Evolutionary conservation across 2,329 filamentous ascomycete species (phyloP), one percentile per base, ranked within the genome.

Genomic region (Kalmusia sp.): DNA sequence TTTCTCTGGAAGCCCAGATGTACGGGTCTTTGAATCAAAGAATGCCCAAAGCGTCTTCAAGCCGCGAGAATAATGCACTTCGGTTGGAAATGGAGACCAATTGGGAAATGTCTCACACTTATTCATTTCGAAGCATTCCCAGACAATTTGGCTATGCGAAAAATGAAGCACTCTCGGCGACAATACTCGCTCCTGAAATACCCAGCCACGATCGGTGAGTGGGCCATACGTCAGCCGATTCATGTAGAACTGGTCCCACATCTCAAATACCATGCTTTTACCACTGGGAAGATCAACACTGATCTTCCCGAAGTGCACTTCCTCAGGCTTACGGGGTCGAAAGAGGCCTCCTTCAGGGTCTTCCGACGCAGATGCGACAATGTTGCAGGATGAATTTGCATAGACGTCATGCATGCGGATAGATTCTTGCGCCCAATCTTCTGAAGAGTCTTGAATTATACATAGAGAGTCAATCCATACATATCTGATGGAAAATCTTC

Each of bases 61-160:
- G 7, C 39, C 39, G 9, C 25, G 39, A 9, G 24, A 43, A 17
- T 30, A 19, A 14, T 30, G 9, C 11, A 21, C 15, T 15, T 43
- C 39, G 12, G 39, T 43, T 3, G 39, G 39, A 17, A 17, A 30
- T n/a, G 39, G 39, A 12, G 39, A 43, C 39, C 39, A 43, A 15
- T 12, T 43, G 7, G 39, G 39, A 15, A 27, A 43, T 8, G 39
- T 30, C 39, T 43, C 39, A n/a, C 39, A 43, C 25, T 43, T 49
- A n/a, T 24, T 49, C 24, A 37, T 39, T 5, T 25, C 33, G 21
- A 37, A 49, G 31, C 68, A 71, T 34, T 57, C 54, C 28, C 48
- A 54, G 12, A 35, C 46, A 9, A 52, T 30, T 27, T 58, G 52
- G 8, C 35, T 22, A 3, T 24, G 28, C 3, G 51, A 45, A 25